A percentile compares a stretch with the other conserved stretches of the same genome.
Evolutionary conservation across 805 yeast species (phyloP).

Genomic region (Priceomyces medius): DNA sequence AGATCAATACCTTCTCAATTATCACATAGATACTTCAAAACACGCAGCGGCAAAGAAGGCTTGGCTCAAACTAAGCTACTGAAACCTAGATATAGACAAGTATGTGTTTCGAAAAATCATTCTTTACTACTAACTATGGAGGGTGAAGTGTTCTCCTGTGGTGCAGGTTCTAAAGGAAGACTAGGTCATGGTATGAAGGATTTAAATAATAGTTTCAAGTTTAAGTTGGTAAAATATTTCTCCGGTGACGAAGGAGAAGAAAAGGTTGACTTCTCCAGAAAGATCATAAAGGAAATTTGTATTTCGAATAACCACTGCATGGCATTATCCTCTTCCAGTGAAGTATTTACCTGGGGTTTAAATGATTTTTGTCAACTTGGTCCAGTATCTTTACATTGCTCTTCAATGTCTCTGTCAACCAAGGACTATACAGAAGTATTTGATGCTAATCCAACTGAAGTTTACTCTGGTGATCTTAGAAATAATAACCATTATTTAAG

Average conservation of each 20-base stretch:
- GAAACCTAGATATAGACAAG: constrained; percentile 46
- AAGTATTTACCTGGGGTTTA: constrained; percentile 79
- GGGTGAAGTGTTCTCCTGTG: constrained; percentile 58
- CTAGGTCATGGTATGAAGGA: constrained; percentile 55
- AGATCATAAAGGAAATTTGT: constrained; percentile 35
- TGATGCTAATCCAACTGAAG: constrained; percentile 39
- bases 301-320: constrained; percentile 69
- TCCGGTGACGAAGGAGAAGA: not conserved
- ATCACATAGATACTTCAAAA: constrained; percentile 28
- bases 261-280: not conserved
- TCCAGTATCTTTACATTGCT: constrained; percentile 14
- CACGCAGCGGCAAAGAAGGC: constrained; percentile 5
- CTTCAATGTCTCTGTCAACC: constrained; percentile 13
- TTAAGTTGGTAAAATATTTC: constrained; percentile 41
- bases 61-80: constrained; percentile 15
- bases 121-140: constrained; percentile 58
- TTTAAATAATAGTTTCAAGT: constrained; percentile 39
- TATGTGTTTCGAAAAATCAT: constrained; percentile 64
- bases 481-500: constrained; percentile 25
- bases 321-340: constrained; percentile 50
- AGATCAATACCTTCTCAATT: constrained; percentile 40
- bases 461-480: constrained; percentile 44
- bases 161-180: constrained; percentile 69
- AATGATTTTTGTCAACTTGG: constrained; percentile 72
- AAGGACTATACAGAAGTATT: constrained; percentile 27